These are phyloP conservation scores for Candida vartiovaarae DNA, from an alignment of 805 yeast species.

Conservation along the genomic window DNA sequence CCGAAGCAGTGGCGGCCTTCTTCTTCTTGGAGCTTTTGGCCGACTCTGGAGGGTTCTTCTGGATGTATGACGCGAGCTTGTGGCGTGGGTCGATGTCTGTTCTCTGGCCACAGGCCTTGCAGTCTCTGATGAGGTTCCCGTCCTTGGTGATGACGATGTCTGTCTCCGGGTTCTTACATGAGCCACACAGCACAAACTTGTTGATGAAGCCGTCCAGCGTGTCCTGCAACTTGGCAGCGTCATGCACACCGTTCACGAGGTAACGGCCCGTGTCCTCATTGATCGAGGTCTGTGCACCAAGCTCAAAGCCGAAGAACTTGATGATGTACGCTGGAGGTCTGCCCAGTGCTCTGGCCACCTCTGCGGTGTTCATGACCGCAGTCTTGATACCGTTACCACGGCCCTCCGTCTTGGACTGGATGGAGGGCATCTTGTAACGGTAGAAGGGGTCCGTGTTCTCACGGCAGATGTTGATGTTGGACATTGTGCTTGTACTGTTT, in stretches of 20 bases:
- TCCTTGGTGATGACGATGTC: constrained; percentile 75
- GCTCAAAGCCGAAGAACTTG: constrained; percentile 92
- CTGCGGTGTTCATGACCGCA: constrained; percentile 80
- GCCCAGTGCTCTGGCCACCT: constrained; percentile 89
- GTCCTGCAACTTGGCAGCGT: constrained; percentile 85
- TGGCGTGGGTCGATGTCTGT: constrained; percentile 79
- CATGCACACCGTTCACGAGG: constrained; percentile 93
- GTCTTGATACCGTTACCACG: constrained; percentile 99
- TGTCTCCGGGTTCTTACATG: constrained; percentile 97
- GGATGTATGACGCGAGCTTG: constrained; percentile 77
- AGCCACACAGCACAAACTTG: constrained; percentile 88
- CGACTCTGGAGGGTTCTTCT: constrained; percentile 79
- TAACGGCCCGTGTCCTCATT: constrained; percentile 78
- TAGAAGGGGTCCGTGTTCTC: constrained; percentile 97
- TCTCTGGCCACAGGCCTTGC: constrained; percentile 97
- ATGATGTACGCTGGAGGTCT: constrained; percentile 90
- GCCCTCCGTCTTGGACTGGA: constrained; percentile 96
- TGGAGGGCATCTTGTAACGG: constrained; percentile 99
- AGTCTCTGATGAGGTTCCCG: constrained; percentile 76
- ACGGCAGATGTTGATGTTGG: constrained; percentile 88
- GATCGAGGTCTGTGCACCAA: constrained; percentile 91
- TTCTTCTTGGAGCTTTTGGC: constrained; percentile 46
- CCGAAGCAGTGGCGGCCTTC: constrained; percentile 79
- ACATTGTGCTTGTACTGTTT: constrained; percentile 35
- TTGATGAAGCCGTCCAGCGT: constrained; percentile 88